Evolutionary conservation across 1,139 yeast species (phyloP).

Genomic region (Protomyces pachydermus): DNA sequence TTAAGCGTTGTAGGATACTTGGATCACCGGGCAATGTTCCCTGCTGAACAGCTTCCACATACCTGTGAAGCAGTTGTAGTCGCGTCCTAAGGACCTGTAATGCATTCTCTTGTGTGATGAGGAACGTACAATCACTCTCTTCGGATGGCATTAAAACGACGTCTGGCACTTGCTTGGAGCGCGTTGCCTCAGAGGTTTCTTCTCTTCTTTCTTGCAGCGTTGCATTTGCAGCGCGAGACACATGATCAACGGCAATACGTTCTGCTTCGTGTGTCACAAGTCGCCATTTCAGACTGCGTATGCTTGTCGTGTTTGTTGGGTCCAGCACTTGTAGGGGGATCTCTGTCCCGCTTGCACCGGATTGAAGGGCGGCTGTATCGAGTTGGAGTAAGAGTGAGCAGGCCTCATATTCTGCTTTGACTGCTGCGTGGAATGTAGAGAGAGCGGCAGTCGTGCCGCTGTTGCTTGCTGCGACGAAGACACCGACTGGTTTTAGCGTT

Average conservation of each 20-base stretch:
- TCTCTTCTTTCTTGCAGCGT: neutral
- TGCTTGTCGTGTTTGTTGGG: neutral
- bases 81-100: conserved; percentile 1
- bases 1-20: neutral
- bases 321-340: conserved; percentile 6
- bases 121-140: neutral
- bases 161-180: neutral
- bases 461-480: neutral
- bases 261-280: conserved; percentile 20
- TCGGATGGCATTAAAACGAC: neutral
- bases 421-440: neutral
- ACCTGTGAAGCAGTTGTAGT: neutral
- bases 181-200: neutral
- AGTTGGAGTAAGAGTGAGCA: neutral
- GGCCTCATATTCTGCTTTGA: neutral
- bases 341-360: neutral
- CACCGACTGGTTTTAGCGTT: conserved; percentile 1
- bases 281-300: neutral
- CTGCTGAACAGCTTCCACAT: conserved; percentile 4
- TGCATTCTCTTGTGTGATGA: conserved; percentile 10
- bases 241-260: conserved; percentile 20
- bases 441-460: neutral
- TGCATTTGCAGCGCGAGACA: conserved; percentile 3
- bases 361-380: neutral
- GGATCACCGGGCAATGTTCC: neutral